Base-by-base conservation (phyloP, 2,329 filamentous ascomycete genomes). In the Penicillium sp. region DNA sequence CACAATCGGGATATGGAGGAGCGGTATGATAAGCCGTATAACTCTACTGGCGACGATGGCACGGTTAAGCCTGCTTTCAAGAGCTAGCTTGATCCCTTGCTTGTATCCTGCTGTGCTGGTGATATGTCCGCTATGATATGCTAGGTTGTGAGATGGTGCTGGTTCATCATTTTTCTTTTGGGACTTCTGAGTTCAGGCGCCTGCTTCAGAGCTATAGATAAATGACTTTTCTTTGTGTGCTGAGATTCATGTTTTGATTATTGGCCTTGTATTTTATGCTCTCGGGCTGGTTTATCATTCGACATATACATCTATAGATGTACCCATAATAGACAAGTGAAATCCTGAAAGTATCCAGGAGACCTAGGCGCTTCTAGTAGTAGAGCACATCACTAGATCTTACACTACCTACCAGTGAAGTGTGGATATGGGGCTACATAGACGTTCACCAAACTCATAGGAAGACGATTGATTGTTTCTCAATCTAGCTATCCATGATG, bases 1-100 rank as follows among this genome's bases (percentile, higher is more conserved):
- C 72, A 74, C 57, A 75, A 74, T 48, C 53, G 55, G 24, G 72
- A 73, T 2, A 53, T 74, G 50, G 62, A 66, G n/a, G 43, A 69
- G 6, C 63, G 72, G 29, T 63, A 72, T 56, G 71, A 74, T 58
- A 62, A 63, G 40, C 57, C 72, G 11, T 73, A 69, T 50, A 74
- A 72, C 54, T 62, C 66, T 46, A 67, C 71, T 37, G 56, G 35
- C 13, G 65, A 69, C 48, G 60, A 62, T 8, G 68, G 67, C 26
- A 61, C 59, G 16, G 59, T 68, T 3, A 54, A 63, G 43, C 20
- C 34, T 20, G 22, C 29, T 5, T 55, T 55, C 13, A 39, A 55
- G 48, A 39, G 20, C 3, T 46, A 52, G 32, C 2, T 14, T 9
- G 18, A 6, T 16, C 8, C 10, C 9, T 22, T 13, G n/a, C 5